Evolutionary conservation across 2,329 filamentous ascomycete genomes (phyloP), one percentile per base, ranked within the genome.

Genomic region (Apiospora koreana): DNA sequence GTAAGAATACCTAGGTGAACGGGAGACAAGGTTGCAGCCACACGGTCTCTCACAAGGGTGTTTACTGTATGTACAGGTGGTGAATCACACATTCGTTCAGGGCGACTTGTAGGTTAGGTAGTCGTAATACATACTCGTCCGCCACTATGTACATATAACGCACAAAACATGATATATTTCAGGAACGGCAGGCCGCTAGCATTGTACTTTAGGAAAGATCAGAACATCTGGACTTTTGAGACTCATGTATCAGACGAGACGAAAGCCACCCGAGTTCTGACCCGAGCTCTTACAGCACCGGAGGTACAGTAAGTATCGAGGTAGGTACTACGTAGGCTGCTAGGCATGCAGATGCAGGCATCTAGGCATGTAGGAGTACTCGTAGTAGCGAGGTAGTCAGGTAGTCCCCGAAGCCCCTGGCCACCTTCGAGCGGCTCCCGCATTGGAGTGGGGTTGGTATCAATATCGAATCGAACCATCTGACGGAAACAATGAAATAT

Each of bases 1-100:
- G 31, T 38, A 62, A 9, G n/a, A 31, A n/a, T 62, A 62, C 54
- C 54, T 62, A 38, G 54, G 54, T 62, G 54, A 62, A 58, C 50
- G 35, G 18, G 16, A 28, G 16, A 21, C 50, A 58, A 35, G 50
- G 18, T 54, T 25, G 28, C n/a, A n/a, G n/a, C n/a, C n/a, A n/a
- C n/a, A n/a, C n/a, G n/a, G n/a, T n/a, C n/a, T n/a, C n/a, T n/a
- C n/a, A n/a, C n/a, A n/a, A n/a, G n/a, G n/a, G n/a, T n/a, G 35
- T 14, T 16, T 28, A 10, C 46, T 43, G 41, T 43, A 18, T 43
- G 41, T 42, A 12, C 14, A 23, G 14, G 50, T 21, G 48, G 25
- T 58, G 14, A 28, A 58, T 31, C 28, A 58, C 28, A 58, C 50
- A 21, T 31, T 31, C 25, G 5, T 35, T 21, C 25, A n/a, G 21